Evolutionary conservation across 805 yeast species (phyloP), one percentile per base, ranked within the genome.

Genomic region (Yarrowia sp.): DNA sequence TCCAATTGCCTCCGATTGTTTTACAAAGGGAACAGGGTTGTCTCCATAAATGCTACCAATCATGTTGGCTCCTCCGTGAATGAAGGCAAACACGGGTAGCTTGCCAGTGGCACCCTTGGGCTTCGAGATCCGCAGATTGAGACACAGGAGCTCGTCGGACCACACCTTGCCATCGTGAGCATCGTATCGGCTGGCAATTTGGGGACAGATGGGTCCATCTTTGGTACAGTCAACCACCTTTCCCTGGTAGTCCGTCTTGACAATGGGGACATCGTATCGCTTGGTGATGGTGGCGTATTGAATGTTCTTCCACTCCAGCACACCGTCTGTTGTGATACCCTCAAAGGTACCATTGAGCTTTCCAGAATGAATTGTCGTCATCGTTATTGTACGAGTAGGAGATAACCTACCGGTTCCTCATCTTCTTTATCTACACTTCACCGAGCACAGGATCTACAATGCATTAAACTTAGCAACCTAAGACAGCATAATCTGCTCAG

Each of bases 161-260:
- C 56, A 49, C 28, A 49, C 56, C 17, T 32, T 21, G 8, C 56
- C 56, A 12, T 49, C 56, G 3, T 21, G 8, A 19, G 56, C 56
- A 12, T 49, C 28, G 40, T 49, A 49, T 9, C 40, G 38, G 19
- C 28, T 49, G 2, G 48, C 44, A 17, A 66, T 65, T 46, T 68
- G 70, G 2, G 70, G 70, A 24, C 70, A 68, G 14, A 68, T 54
- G 3, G 69, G 69, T 1, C 70, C 70, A 38, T 68, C 67, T 21
- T 49, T 28, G 6, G 67, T 44, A 10, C 61, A 40, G 33, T 68
- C 70, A 2, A 68, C 65, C 22, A 24, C 59, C 12, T 19, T 26
- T 3, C 65, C 66, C n/a, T 48, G 38, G 17, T 41, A 65, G 44
- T 66, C 66, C 4, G 56, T 49, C 56, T 49, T 49, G n/a, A 49